A percentile compares a stretch with the other conserved stretches of the same genome.
Evolutionary conservation across 1,284 basidiomycete species (phyloP).

Genomic region (Ceratobasidium sp.): DNA sequence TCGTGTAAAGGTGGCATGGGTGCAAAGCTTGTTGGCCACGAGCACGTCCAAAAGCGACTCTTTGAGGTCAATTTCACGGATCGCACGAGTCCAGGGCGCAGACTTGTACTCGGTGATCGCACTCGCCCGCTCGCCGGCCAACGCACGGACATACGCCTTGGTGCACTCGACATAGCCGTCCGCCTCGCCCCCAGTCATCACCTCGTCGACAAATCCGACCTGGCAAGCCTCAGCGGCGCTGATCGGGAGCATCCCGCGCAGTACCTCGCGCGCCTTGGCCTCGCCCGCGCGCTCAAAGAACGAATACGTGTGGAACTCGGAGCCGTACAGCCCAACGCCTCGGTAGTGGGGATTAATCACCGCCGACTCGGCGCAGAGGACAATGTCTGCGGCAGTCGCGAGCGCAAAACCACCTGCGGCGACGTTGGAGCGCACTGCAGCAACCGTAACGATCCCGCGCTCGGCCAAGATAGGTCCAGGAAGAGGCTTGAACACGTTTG

Average conservation of each 20-base stretch:
- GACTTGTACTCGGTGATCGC: conserved; percentile 45
- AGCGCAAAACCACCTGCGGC: conserved; percentile 61
- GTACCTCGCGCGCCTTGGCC: conserved; percentile 52
- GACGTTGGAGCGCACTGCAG: conserved; percentile 59
- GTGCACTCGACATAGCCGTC: conserved; percentile 36
- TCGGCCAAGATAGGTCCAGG: conserved; percentile 50
- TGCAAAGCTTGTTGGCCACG: conserved; percentile 53
- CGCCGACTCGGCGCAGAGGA: conserved; percentile 55
- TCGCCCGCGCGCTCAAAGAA: conserved; percentile 57
- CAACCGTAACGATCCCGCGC: conserved; percentile 58
- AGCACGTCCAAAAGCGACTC: conserved; percentile 50
- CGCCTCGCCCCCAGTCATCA: conserved; percentile 48
- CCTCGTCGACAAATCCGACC: conserved; percentile 54
- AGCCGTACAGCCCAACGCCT: conserved; percentile 58
- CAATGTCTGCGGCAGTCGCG: conserved; percentile 58
- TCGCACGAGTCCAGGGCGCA: conserved; percentile 49
- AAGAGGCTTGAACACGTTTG: conserved; percentile 52
- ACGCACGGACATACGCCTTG: conserved; percentile 49
- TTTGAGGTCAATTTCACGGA: conserved; percentile 12
- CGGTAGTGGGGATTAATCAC: conserved; percentile 60
- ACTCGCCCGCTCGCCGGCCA: conserved; percentile 45
- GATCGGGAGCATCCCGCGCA: conserved; percentile 58
- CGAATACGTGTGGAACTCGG: conserved; percentile 59
- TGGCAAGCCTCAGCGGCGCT: conserved; percentile 52
- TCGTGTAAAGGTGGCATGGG: conserved; percentile 51